Conservation (phyloP, 73 alveolate genomes). For the Halteria grandinella region DNA sequence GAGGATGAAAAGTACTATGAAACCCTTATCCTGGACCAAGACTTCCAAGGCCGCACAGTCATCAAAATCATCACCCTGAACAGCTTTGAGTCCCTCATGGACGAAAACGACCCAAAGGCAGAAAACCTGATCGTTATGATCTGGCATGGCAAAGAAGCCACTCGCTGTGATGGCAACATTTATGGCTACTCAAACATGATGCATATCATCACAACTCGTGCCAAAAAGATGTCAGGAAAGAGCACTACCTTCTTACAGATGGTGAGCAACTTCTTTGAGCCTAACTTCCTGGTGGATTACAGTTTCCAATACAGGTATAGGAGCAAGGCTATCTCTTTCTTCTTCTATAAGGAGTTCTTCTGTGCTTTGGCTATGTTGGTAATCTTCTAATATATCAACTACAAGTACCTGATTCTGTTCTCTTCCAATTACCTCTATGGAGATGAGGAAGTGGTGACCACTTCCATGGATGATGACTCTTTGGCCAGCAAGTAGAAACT, state of each 20-base stretch:
- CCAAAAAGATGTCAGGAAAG: conserved; percentile 42
- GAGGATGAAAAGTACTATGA: conserved; percentile 63
- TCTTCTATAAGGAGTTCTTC: conserved; percentile 59
- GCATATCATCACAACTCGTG: conserved; percentile 43
- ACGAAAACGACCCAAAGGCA: conserved; percentile 68
- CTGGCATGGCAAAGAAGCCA: conserved; percentile 69
- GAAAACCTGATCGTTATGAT: conserved; percentile 64
- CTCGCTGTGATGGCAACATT: conserved; percentile 69
- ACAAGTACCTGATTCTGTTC: conserved; percentile 45
- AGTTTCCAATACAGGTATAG: conserved; percentile 65
- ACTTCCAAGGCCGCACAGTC: conserved; percentile 57
- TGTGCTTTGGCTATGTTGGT: conserved; percentile 59
- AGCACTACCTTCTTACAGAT: neutral
- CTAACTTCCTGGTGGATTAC: conserved; percentile 61
- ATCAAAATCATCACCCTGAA: conserved; percentile 55
- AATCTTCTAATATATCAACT: conserved; percentile 66
- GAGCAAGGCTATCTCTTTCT: conserved; percentile 52
- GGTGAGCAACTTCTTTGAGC: conserved; percentile 29
- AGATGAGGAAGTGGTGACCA: neutral
- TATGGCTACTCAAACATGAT: conserved; percentile 55
- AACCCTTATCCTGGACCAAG: conserved; percentile 52
- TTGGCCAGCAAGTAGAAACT: neutral
- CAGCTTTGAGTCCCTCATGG: conserved; percentile 71
- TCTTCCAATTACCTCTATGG: conserved; percentile 2
- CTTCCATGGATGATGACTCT: neutral